Percentiles rank a stretch among this genome's conserved stretches.
These are phyloP conservation scores for Aaosphaeria arxii DNA, from an alignment of 2,329 filamentous ascomycete species.

Conservation along the genomic window DNA sequence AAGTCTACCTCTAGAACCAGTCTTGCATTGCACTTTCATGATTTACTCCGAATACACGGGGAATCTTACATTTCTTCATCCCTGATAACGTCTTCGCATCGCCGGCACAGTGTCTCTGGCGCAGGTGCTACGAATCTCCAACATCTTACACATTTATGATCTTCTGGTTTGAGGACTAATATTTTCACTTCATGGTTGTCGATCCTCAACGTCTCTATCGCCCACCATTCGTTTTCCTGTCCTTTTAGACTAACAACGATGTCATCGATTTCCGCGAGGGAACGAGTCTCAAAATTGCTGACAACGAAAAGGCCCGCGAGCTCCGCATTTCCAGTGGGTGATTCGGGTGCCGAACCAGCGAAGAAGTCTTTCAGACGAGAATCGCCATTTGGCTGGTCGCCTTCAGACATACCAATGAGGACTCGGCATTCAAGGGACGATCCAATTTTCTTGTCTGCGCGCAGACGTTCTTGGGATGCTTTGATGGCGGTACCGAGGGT, in stretches of 20 bases:
- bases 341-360: not conserved
- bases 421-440: constrained; percentile 79
- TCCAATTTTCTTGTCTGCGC: constrained; percentile 69
- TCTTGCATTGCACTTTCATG: no score
- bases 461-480: constrained; percentile 68
- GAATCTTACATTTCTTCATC: not conserved
- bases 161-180: constrained; percentile 42
- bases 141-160: constrained; percentile 78
- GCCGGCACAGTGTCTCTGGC: constrained; percentile 64
- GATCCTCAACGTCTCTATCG: constrained; percentile 6
- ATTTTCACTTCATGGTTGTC: constrained; percentile 29
- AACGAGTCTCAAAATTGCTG: constrained; percentile 29
- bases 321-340: constrained; percentile 11
- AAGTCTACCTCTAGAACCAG: no score
- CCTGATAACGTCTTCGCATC: constrained; percentile 67
- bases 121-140: constrained; percentile 79
- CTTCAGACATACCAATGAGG: constrained; percentile 44
- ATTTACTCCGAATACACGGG: no score
- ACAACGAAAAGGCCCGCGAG: constrained; percentile 44
- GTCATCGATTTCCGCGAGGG: constrained; percentile 6
- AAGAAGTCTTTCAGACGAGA: not conserved
- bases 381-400: not conserved
- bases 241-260: constrained; percentile 8
- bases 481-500: constrained; percentile 67
- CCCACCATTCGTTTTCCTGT: constrained; percentile 32